phyloP scores from a whole-genome alignment of 225 moss, liverwort and hornwort species.

The Pleurozium schreberi region DNA sequence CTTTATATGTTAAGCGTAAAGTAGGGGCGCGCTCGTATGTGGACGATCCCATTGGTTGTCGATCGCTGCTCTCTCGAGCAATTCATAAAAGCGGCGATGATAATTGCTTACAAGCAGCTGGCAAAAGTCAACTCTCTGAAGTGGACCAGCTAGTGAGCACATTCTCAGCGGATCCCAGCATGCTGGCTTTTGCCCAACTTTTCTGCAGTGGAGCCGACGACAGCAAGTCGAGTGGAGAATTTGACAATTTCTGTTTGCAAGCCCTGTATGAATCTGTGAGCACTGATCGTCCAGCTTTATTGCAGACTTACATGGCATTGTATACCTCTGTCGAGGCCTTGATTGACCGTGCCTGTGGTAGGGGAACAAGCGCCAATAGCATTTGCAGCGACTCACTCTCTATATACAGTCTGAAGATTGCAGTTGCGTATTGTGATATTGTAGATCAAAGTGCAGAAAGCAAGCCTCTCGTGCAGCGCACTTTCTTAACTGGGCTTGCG shows the following conservation, averaged over 20 bases:
- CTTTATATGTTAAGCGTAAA: slow-evolving; percentile 88
- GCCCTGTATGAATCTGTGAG: slow-evolving; percentile 90
- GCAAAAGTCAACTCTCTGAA: slow-evolving; percentile 54
- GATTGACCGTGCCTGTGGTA: slow-evolving; percentile 64
- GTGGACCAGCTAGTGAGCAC: slow-evolving; percentile 97
- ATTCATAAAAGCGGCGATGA: slow-evolving; percentile 60
- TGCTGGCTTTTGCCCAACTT: slow-evolving; percentile 90
- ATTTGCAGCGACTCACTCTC: slow-evolving; percentile 76
- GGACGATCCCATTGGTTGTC: slow-evolving; percentile 96
- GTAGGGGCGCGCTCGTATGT: slow-evolving; percentile 91
- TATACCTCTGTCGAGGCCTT: slow-evolving; percentile 76
- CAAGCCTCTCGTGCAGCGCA: slow-evolving; percentile 66
- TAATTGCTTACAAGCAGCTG: slow-evolving; percentile 8
- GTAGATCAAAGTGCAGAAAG: slow-evolving; percentile 38
- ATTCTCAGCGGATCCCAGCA: slow-evolving; percentile 97
- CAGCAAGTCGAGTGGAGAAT: slow-evolving; percentile 50
- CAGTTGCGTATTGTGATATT: slow-evolving; percentile 80
- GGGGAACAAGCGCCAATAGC: slow-evolving; percentile 63
- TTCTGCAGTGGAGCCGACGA: slow-evolving; percentile 64
- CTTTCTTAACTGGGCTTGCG: slow-evolving; percentile 74
- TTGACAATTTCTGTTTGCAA: slow-evolving; percentile 85
- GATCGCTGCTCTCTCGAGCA: slow-evolving; percentile 86
- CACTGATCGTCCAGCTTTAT: slow-evolving; percentile 86
- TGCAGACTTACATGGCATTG: slow-evolving; percentile 83
- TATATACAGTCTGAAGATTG: slow-evolving; percentile 77